Percentiles rank a stretch among this genome's conserved stretches.
These are phyloP conservation scores for Casaregolazyma suthepensis DNA, from an alignment of 1,139 yeast species.

Conservation along the genomic window DNA sequence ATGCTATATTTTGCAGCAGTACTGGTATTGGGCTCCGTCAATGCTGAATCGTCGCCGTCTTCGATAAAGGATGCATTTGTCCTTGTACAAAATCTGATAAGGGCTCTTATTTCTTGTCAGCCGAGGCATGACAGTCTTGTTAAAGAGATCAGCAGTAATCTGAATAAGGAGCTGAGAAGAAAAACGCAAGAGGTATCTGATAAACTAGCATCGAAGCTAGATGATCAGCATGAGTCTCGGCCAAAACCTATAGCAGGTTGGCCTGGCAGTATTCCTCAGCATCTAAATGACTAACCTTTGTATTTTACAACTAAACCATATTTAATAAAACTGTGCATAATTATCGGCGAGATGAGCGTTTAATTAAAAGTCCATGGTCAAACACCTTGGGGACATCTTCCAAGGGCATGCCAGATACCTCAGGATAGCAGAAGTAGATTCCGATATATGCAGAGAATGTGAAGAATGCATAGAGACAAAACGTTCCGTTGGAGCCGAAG, in stretches of 20 bases:
- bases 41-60: slow-evolving; percentile 9
- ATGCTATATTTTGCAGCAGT: slow-evolving; percentile 67
- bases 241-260: slow-evolving; percentile 17
- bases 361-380: slow-evolving; percentile 11
- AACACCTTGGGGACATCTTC: slow-evolving; percentile 41
- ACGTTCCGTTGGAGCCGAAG: slow-evolving; percentile 34
- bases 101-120: slow-evolving; percentile 40
- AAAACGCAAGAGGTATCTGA: slow-evolving; percentile 28
- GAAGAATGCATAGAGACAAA: slow-evolving; percentile 35
- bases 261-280: slow-evolving; percentile 22
- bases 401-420: slow-evolving; percentile 42
- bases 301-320: background rate
- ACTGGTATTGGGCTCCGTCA: slow-evolving; percentile 36
- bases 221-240: slow-evolving; percentile 11
- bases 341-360: background rate
- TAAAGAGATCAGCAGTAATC: slow-evolving; percentile 40
- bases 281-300: slow-evolving; percentile 4
- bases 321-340: background rate
- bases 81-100: slow-evolving; percentile 39
- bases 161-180: slow-evolving; percentile 42
- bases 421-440: slow-evolving; percentile 41
- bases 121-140: slow-evolving; percentile 55
- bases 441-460: slow-evolving; percentile 39
- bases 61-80: slow-evolving; percentile 11
- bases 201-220: slow-evolving; percentile 14